Conservation (phyloP, 78 protist genomes). For the Monosiga brevicollis region DNA sequence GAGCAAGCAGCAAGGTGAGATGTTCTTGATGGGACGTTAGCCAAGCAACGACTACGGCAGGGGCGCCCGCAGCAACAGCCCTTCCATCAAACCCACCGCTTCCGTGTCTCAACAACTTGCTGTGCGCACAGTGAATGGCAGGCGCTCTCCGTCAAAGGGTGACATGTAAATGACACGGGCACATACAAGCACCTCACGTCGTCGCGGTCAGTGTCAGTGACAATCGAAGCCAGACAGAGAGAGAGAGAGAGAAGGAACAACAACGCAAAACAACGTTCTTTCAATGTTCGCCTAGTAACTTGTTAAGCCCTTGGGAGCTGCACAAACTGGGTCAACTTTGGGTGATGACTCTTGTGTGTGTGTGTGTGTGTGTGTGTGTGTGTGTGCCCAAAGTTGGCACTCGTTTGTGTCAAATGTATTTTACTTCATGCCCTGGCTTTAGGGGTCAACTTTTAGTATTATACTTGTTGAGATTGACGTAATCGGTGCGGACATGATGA, state of each 20-base stretch:
- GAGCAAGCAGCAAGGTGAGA: too few species aligned
- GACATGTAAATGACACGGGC: neutral
- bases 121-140: neutral
- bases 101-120: too few species aligned
- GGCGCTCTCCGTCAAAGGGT: neutral
- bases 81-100: too few species aligned
- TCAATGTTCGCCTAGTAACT: neutral
- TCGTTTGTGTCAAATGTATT: neutral
- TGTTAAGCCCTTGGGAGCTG: neutral
- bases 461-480: neutral
- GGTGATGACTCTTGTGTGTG: neutral
- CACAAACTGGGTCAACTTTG: neutral
- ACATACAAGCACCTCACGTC: neutral
- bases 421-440: neutral
- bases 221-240: neutral
- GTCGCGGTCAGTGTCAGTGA: neutral
- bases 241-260: neutral
- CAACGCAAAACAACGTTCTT: neutral
- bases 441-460: too few species aligned
- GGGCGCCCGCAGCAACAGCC: too few species aligned
- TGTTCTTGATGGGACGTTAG: too few species aligned
- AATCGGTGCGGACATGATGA: neutral
- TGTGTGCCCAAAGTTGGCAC: neutral
- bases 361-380: neutral
- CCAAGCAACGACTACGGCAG: too few species aligned